A percentile compares a stretch with the other conserved stretches of the same genome.
These are phyloP conservation scores for Trametes elegans DNA, from an alignment of 768 basidiomycete genomes.

Conservation along the genomic window DNA sequence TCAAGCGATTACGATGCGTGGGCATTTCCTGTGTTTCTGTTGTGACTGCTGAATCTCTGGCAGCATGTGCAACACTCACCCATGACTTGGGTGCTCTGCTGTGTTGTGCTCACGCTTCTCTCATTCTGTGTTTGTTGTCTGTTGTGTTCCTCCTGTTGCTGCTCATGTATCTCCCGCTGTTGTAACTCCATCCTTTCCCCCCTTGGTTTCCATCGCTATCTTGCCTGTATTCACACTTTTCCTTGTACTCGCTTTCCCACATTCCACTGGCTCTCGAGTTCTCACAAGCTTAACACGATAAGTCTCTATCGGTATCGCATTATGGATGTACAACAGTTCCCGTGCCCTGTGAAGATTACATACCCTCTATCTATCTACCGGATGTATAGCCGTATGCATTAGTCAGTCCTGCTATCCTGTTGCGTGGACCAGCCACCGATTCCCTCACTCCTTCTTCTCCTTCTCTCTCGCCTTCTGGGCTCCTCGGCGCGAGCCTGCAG, in stretches of 20 bases:
- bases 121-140: neutral
- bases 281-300: neutral
- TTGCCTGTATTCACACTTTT: neutral
- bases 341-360: neutral
- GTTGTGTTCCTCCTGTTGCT: too few species aligned
- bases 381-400: too few species aligned
- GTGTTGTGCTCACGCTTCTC: neutral
- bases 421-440: too few species aligned
- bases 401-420: too few species aligned
- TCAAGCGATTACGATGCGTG: neutral
- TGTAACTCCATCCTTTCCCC: neutral
- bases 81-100: too few species aligned
- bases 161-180: too few species aligned
- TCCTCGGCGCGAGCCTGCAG: constrained; percentile 32
- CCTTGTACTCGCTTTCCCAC: neutral
- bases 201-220: neutral
- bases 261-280: neutral
- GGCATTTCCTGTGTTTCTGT: too few species aligned
- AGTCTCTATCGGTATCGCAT: neutral
- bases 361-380: neutral
- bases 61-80: too few species aligned
- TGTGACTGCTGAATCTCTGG: neutral
- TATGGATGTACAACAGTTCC: neutral
- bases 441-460: neutral
- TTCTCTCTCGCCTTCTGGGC: constrained; percentile 7